These are phyloP conservation scores for Syzygium grande DNA, from an alignment of 345 rosid genomes.

Conservation along the genomic window DNA sequence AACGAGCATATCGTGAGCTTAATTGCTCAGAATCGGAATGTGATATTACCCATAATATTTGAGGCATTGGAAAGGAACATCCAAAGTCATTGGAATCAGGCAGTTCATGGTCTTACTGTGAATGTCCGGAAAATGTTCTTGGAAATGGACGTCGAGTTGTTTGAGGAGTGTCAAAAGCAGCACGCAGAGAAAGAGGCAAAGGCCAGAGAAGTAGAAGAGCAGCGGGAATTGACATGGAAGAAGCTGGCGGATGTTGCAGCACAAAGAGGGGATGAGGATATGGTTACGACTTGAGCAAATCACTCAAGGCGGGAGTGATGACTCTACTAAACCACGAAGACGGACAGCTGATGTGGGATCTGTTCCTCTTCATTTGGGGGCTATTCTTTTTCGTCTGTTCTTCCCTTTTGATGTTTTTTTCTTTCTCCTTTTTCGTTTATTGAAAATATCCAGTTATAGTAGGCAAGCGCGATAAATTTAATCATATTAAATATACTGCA, in stretches of 20 bases:
- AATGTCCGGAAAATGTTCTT: constrained; percentile 38
- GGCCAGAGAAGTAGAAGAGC: constrained; percentile 33
- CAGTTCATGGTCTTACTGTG: constrained; percentile 39
- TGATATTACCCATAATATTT: constrained; percentile 29
- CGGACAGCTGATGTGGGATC: background rate
- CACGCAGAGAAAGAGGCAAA: constrained; percentile 21
- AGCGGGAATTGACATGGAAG: constrained; percentile 33
- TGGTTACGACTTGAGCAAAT: constrained; percentile 16
- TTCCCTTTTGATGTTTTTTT: background rate
- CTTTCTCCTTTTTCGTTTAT: background rate
- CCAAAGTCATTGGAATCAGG: constrained; percentile 39
- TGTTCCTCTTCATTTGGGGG: background rate
- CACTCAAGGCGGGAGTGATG: background rate
- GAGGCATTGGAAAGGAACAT: constrained; percentile 46
- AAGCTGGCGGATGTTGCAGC: constrained; percentile 30
- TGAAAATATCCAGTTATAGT: background rate
- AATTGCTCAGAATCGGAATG: constrained; percentile 34
- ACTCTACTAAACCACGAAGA: background rate
- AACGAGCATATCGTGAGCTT: constrained; percentile 44
- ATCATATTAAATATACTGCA: constrained; percentile 2
- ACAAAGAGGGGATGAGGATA: constrained; percentile 22
- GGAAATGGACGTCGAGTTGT: constrained; percentile 42
- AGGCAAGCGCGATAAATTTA: background rate
- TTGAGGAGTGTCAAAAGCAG: constrained; percentile 35
- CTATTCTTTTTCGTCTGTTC: constrained; percentile 1